phyloP scores from a whole-genome alignment of 352 stramenopile species.

The Thalassiosira ordinaria region DNA sequence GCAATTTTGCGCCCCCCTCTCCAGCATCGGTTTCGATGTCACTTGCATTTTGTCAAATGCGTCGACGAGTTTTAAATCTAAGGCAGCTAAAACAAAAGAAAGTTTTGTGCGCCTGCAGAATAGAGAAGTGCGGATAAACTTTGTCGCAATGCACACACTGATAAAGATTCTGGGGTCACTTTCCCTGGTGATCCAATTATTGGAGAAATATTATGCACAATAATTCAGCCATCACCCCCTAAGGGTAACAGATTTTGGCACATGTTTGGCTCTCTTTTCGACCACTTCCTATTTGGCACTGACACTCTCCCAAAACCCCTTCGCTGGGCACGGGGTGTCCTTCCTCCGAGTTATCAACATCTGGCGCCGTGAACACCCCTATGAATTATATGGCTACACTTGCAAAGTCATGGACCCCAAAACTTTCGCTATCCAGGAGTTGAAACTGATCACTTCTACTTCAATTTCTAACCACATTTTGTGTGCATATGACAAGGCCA shows the following conservation, averaged over 20 bases:
- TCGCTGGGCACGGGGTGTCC: too few species aligned
- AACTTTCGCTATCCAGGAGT: too few species aligned
- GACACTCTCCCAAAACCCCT: neutral
- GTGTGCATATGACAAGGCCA: too few species aligned
- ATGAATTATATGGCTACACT: too few species aligned
- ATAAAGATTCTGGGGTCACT: neutral
- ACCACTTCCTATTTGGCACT: neutral
- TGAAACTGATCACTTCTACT: too few species aligned
- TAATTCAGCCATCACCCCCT: neutral
- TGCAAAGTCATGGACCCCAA: too few species aligned
- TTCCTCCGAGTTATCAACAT: neutral
- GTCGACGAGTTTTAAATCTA: too few species aligned
- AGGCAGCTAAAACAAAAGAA: neutral
- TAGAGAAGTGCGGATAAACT: neutral
- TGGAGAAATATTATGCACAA: neutral
- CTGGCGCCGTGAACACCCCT: too few species aligned
- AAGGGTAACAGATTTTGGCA: neutral
- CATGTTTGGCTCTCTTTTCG: neutral
- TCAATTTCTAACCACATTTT: too few species aligned
- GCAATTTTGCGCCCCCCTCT: neutral
- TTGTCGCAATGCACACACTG: neutral
- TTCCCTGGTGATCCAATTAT: conserved; percentile 12
- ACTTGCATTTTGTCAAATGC: too few species aligned
- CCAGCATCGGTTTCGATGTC: too few species aligned
- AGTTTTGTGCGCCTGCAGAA: neutral